phyloP scores from a whole-genome alignment of 306 rosid species.

The Lablab purpureus region DNA sequence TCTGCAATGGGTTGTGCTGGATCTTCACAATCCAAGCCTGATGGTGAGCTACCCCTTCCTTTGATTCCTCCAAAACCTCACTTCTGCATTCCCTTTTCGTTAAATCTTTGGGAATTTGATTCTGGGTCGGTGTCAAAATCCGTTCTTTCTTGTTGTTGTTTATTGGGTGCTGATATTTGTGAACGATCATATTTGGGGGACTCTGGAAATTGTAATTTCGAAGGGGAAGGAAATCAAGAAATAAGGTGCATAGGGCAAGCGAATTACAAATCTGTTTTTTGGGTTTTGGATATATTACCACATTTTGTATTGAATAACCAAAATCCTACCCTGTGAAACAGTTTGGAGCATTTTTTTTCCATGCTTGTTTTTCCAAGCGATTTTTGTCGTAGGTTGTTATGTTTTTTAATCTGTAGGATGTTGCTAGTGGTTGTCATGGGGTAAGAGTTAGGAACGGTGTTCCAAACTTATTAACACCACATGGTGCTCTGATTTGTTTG shows the following conservation, averaged over 20 bases:
- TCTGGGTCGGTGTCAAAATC: conserved; percentile 26
- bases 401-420: conserved; percentile 18
- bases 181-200: background rate
- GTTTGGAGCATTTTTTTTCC: background rate
- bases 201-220: background rate
- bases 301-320: conserved; percentile 29
- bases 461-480: background rate
- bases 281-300: background rate
- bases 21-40: conserved; percentile 82
- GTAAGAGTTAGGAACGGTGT: background rate
- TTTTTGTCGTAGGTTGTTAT: background rate
- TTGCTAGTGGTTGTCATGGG: conserved; percentile 21
- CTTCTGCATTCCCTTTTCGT: conserved; percentile 44
- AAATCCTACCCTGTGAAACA: background rate
- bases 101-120: conserved; percentile 32
- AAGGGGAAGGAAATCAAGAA: background rate
- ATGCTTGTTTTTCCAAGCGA: conserved; percentile 11
- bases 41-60: conserved; percentile 63
- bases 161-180: background rate
- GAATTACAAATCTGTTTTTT: background rate
- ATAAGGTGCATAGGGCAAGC: conserved; percentile 8
- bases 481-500: conserved; percentile 23
- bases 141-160: conserved; percentile 5
- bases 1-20: conserved; percentile 89
- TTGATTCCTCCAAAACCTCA: conserved; percentile 9